These are phyloP conservation scores for Rhinocladiella mackenziei DNA, from an alignment of 2,329 filamentous ascomycete species.

Conservation along the genomic window DNA sequence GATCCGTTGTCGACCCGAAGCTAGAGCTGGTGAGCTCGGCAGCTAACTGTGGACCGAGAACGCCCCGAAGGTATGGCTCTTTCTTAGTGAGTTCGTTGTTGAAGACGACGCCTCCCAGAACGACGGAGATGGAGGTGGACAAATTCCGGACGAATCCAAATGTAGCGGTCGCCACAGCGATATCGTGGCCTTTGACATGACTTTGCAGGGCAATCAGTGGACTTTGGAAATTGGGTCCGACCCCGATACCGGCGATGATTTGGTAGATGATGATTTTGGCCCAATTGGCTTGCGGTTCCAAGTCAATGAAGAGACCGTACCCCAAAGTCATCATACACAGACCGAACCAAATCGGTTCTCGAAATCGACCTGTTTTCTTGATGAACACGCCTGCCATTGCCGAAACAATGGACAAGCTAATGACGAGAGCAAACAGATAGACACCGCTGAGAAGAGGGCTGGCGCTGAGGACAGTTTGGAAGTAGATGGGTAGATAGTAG, in stretches of 20 bases:
- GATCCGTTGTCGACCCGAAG: constrained; percentile 34
- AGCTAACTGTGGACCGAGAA: constrained; percentile 34
- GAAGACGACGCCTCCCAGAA: constrained; percentile 49
- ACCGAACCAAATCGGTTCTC: constrained; percentile 56
- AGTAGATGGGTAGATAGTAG: constrained; percentile 83
- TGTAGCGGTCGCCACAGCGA: constrained; percentile 56
- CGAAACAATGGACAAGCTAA: constrained; percentile 63
- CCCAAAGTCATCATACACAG: constrained; percentile 60
- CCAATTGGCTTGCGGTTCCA: constrained; percentile 52
- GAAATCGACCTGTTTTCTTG: constrained; percentile 67
- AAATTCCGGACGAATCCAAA: constrained; percentile 55
- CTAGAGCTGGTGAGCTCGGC: constrained; percentile 34
- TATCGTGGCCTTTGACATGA: constrained; percentile 56
- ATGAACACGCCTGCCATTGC: constrained; percentile 62
- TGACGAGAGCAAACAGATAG: constrained; percentile 66
- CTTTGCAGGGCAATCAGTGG: constrained; percentile 63
- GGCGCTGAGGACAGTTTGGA: constrained; percentile 68
- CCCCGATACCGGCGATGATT: constrained; percentile 57
- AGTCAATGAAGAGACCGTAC: constrained; percentile 60
- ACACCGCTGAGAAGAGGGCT: constrained; percentile 69
- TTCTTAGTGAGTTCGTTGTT: constrained; percentile 39
- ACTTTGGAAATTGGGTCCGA: constrained; percentile 60
- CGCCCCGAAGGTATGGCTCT: constrained; percentile 29
- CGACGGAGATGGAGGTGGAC: constrained; percentile 51
- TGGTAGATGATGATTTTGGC: constrained; percentile 52